Evolutionary conservation across 1,284 basidiomycete species (phyloP), one percentile per base, ranked within the genome.

Genomic region (Malassezia obtusa): DNA sequence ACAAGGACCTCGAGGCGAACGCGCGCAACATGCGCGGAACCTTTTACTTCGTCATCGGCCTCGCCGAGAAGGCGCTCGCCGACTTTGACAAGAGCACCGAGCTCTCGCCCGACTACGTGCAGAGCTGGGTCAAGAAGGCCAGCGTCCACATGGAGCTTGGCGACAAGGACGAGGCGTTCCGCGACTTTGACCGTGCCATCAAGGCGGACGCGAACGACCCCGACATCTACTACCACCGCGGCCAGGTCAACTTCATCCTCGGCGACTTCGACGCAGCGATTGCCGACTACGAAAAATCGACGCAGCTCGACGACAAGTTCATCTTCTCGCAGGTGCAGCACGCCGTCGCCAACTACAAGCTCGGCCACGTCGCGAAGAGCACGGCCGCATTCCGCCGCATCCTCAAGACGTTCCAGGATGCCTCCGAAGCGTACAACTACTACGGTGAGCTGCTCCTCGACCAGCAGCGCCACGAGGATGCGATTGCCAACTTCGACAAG

Each of bases 201-300:
- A 79, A 81, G 71, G 81, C 86, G 63, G 84, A 96, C 69, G 75
- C 84, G 5, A 78, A 84, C 47, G 90, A 98, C 76, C 84, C 92
- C 0, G 94, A 98, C 76, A 90, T 95, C 59, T 98, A 90, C 79
- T 99, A 99, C 77, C 94, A 99, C 77, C 88, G 92, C 63, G 94
- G 92, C 32, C 94, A 99, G 79, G 94, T 98, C 38, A 81, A 89
- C 75, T 98, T 96, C 77, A 95, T 98, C 75, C 87, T 91, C 79
- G 85, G 85, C 76, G 84, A 95, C 63, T 95, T 86, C 75, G 78
- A 79, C 15, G 79, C 85, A 45, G 92, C 92, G 0, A 86, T 90
- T 30, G 81, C 83, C 67, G 87, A 96, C 77, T 98, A 96, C 78
- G 82, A 81, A 31, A 86, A 88, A 75, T 92, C 89, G 10, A 87